Base-by-base conservation (phyloP, 768 basidiomycete species). In the Termitomyces sp. region DNA sequence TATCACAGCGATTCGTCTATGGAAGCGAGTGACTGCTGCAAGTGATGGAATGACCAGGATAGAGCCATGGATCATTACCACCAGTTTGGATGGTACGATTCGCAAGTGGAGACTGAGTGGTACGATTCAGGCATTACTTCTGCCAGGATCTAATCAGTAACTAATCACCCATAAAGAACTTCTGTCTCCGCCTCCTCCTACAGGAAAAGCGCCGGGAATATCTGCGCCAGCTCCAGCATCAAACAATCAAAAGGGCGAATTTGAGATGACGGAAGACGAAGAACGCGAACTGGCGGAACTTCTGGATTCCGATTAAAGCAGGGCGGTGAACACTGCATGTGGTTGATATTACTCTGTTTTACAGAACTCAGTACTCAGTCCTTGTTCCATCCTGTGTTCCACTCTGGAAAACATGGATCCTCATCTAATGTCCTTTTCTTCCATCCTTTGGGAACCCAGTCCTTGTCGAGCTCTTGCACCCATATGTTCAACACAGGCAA, bases 211-310 rank as follows among this genome's bases (percentile, higher is more conserved):
- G 8, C 55, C 53, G 0, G 58, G 60, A 55, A 48, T 57, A 14
- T 36, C 50, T 18, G 34, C 40, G 18, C 48, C 58, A 18, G 63
- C 66, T 7, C 56, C 33, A 14, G 24, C 66, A 12, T 39, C 44
- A 1, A 18, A 24, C 46, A 53, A 60, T 34, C 60, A 63, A 32
- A 59, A 67, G 40, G 61, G 51, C 16, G 71, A 14, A 67, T 68
- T 81, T 70, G 32, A 76, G 53, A 67, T 95, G 71, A 89, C 94
- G 10, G 92, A 89, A 65, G 95, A 96, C 53, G 95, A 97, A 71
- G 93, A 95, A 65, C 79, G 84, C 22, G 94, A 97, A 70, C 76
- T 98, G 22, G 94, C 86, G 37, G 93, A 94, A 67, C 71, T 97
- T 9, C 67, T 81, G 70, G 76, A 73, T 45, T 64, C 62, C 2